Evolutionary conservation across 192 early-diverging fungal genomes (phyloP).

Genomic region (Entomortierella beljakovae): DNA sequence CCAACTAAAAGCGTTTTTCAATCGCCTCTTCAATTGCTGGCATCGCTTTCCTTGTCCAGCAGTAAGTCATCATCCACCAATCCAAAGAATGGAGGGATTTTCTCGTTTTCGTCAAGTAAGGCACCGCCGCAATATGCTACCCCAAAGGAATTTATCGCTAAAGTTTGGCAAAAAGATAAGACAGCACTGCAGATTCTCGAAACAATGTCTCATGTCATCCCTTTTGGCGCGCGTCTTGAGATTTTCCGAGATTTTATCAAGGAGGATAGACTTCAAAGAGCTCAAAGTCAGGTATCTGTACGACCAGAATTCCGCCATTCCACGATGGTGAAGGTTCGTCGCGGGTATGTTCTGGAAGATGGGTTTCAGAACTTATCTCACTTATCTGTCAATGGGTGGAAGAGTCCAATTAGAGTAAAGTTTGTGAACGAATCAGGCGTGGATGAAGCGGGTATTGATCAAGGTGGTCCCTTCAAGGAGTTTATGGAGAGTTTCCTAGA

Average conservation of each 20-base stretch:
- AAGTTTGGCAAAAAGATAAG: slow-evolving; percentile 54
- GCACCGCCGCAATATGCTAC: slow-evolving; percentile 34
- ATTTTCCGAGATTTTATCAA: slow-evolving; percentile 85
- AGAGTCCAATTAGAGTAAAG: slow-evolving; percentile 62
- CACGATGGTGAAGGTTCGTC: slow-evolving; percentile 64
- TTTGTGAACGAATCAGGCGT: slow-evolving; percentile 65
- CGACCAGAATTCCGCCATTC: slow-evolving; percentile 46
- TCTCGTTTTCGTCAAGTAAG: slow-evolving; percentile 36
- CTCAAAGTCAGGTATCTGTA: slow-evolving; percentile 14
- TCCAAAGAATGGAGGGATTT: slow-evolving; percentile 21
- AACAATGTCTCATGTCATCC: slow-evolving; percentile 89
- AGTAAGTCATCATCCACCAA: slow-evolving; percentile 12
- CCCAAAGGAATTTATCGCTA: slow-evolving; percentile 54
- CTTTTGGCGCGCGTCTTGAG: slow-evolving; percentile 85
- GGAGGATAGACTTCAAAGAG: slow-evolving; percentile 61
- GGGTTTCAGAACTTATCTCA: slow-evolving; percentile 67
- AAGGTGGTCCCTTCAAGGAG: slow-evolving; percentile 86
- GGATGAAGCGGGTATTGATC: slow-evolving; percentile 84
- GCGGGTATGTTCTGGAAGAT: slow-evolving; percentile 78
- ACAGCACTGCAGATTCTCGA: slow-evolving; percentile 72
- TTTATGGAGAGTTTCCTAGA: slow-evolving; percentile 64
- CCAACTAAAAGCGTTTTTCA: slow-evolving; percentile 46
- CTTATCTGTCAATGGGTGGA: slow-evolving; percentile 56
- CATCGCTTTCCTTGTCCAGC: slow-evolving; percentile 28
- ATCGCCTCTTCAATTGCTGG: slow-evolving; percentile 56